Evolutionary conservation across 305 asterid species (phyloP), one percentile per base, ranked within the genome.

Genomic region (Euphrasia arctica): DNA sequence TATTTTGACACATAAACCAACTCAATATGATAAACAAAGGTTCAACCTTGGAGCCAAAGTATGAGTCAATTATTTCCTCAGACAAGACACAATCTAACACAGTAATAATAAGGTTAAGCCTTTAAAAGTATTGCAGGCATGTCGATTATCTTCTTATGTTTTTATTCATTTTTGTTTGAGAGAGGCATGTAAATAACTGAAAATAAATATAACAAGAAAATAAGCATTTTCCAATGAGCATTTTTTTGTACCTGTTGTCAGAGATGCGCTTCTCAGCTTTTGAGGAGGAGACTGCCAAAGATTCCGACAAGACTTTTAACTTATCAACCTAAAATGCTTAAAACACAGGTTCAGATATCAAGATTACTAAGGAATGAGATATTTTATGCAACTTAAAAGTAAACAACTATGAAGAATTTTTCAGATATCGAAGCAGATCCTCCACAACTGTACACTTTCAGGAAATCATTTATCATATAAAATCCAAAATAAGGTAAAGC

Each of bases 191-290:
- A 50, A 47, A 43, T 14, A 45, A 51, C 50, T 36, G 55, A 45
- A 8, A n/a, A 22, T 27, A 62, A 65, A 22, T 42, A n/a, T 9
- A 42, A 59, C 4, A 8, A 14, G 29, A 56, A 32, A 15, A 61
- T 39, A 25, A 28, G 34, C 34, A 31, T 31, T 51, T 58, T 59
- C 41, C 66, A 41, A 42, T 45, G 57, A 2, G 49, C 62, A 74
- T 25, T 31, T 31, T 62, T 65, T 36, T 45, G 56, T 27, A 47
- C 99, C 94, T 84, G 82, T 70, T 78, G 68, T 93, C 99, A 10
- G 85, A 76, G 68, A 93, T 86, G 78, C 95, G 97, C 84, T 88
- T 93, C 83, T 90, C 96, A 72, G 97, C 73, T 81, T 88, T 93
- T 13, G 75, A 42, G 70, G 88, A 72, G 49, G 49, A 43, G 49